A percentile compares a stretch with the other conserved stretches of the same genome.
phyloP scores from a whole-genome alignment of 2,329 filamentous ascomycete genomes.

The Neoarthrinium moseri region DNA sequence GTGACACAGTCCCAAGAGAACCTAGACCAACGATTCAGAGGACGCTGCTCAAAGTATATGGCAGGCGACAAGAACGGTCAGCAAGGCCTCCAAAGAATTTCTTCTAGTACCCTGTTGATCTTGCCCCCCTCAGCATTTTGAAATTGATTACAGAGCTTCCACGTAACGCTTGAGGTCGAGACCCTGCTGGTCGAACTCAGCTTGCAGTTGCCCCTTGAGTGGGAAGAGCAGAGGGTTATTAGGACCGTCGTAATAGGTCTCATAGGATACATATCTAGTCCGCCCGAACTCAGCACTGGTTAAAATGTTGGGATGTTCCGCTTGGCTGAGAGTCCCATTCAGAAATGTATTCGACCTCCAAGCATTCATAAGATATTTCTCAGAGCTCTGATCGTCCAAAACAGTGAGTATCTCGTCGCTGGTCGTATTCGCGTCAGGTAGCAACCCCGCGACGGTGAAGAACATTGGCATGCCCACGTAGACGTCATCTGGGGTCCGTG shows the following conservation, averaged over 20 bases:
- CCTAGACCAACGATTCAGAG: too few species aligned
- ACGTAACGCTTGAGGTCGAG: background rate
- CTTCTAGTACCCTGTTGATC: too few species aligned
- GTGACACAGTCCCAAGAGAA: too few species aligned
- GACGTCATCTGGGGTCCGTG: conserved; percentile 18
- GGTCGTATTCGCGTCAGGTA: conserved; percentile 21
- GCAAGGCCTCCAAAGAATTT: too few species aligned
- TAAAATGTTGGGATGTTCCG: conserved; percentile 24
- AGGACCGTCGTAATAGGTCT: conserved; percentile 2
- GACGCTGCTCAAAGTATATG: too few species aligned
- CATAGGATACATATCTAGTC: conserved; percentile 21
- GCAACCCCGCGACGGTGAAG: conserved; percentile 20
- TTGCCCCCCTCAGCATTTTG: too few species aligned
- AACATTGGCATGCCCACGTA: conserved; percentile 24
- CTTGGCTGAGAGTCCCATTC: conserved; percentile 13
- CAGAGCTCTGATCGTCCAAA: conserved; percentile 7
- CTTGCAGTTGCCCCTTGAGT: conserved; percentile 1
- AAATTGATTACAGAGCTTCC: background rate
- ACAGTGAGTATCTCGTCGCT: conserved; percentile 23
- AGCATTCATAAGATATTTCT: conserved; percentile 19
- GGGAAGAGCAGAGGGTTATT: background rate
- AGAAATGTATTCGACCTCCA: conserved; percentile 23
- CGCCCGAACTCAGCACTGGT: conserved; percentile 17
- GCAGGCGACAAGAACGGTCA: too few species aligned
- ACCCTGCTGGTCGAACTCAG: background rate